phyloP scores from a whole-genome alignment of 2,329 filamentous ascomycete species.

The Pseudocercospora pini-densiflorae region DNA sequence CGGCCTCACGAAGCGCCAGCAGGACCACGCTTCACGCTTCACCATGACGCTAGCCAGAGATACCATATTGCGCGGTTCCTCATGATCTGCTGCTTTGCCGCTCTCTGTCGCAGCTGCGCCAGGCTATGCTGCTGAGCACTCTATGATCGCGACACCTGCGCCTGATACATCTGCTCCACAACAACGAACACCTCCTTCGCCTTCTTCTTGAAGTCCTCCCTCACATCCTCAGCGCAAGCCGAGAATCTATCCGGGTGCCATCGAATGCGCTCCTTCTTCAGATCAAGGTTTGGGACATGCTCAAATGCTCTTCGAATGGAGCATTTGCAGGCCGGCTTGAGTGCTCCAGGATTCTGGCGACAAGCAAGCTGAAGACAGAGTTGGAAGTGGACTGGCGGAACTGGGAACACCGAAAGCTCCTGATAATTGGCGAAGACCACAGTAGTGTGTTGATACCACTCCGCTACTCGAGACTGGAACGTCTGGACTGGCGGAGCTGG shows the following conservation, averaged over 20 bases:
- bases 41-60: too few relatives aligned
- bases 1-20: not conserved
- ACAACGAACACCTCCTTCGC: conserved; percentile 16
- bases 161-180: conserved; percentile 10
- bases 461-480: not conserved
- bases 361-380: not conserved
- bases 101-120: not conserved
- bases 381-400: not conserved
- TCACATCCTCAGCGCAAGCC: conserved; percentile 10
- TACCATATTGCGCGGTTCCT: too few relatives aligned
- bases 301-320: not conserved
- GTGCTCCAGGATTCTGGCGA: not conserved
- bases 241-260: conserved; percentile 27
- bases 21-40: not conserved
- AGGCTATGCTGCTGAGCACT: not conserved
- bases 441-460: not conserved
- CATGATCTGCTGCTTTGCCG: not conserved
- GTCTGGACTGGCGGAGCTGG: not conserved
- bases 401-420: not conserved
- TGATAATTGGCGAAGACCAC: not conserved
- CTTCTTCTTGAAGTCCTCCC: conserved; percentile 17
- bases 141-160: not conserved
- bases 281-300: not conserved
- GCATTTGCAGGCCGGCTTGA: not conserved
- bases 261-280: conserved; percentile 14